Conservation (phyloP, 1,284 basidiomycete species). For the Leccinum fuscescens region DNA sequence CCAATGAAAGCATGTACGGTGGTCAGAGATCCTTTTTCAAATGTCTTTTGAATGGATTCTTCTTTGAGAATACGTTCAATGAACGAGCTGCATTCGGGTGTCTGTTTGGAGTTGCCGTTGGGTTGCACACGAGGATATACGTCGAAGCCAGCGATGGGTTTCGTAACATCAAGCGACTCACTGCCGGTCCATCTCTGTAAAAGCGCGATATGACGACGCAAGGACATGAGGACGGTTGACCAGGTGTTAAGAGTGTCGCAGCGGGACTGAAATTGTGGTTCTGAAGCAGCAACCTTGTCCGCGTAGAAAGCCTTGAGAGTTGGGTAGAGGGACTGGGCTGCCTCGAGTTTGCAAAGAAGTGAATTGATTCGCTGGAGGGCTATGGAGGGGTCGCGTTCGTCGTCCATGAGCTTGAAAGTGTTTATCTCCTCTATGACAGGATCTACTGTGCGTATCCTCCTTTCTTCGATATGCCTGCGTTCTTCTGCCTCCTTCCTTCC, state of each 20-base stretch:
- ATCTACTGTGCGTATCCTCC: slow-evolving; percentile 78
- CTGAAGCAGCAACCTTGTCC: slow-evolving; percentile 73
- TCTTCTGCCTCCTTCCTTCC: slow-evolving; percentile 83
- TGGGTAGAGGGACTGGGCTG: slow-evolving; percentile 87
- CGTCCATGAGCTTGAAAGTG: slow-evolving; percentile 58
- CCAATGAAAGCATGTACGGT: slow-evolving; percentile 86
- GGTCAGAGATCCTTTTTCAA: slow-evolving; percentile 90
- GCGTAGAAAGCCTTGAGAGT: slow-evolving; percentile 75
- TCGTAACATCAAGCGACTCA: slow-evolving; percentile 84
- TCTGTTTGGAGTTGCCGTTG: slow-evolving; percentile 38
- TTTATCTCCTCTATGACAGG: slow-evolving; percentile 82
- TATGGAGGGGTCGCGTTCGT: slow-evolving; percentile 42
- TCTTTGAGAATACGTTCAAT: slow-evolving; percentile 95
- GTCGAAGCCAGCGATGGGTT: slow-evolving; percentile 66
- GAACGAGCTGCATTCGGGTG: slow-evolving; percentile 71
- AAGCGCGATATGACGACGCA: slow-evolving; percentile 75
- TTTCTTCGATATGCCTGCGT: slow-evolving; percentile 77
- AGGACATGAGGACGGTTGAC: slow-evolving; percentile 78
- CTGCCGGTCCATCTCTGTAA: slow-evolving; percentile 91
- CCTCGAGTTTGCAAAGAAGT: slow-evolving; percentile 78
- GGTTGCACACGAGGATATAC: slow-evolving; percentile 27
- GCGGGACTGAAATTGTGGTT: slow-evolving; percentile 69
- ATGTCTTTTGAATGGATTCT: slow-evolving; percentile 90
- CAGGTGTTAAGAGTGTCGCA: slow-evolving; percentile 88
- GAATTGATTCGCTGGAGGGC: slow-evolving; percentile 73